A percentile compares a stretch with the other conserved stretches of the same genome.
These are phyloP conservation scores for Penicillium herquei DNA, from an alignment of 495 filamentous ascomycete genomes.

Conservation along the genomic window DNA sequence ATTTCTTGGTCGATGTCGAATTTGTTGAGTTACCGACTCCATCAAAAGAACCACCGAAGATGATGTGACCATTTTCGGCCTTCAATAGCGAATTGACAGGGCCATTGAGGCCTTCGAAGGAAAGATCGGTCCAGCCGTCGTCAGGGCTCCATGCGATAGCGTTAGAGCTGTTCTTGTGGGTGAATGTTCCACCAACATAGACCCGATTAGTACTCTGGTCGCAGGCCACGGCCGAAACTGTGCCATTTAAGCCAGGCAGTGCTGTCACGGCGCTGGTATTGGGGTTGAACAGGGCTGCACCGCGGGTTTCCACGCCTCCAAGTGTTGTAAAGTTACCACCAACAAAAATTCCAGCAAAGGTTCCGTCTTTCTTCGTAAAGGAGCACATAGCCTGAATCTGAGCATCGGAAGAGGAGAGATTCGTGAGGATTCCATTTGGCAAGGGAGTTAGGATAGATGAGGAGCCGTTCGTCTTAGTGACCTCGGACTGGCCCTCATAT, in stretches of 20 bases:
- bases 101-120: constrained; percentile 93
- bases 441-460: constrained; percentile 78
- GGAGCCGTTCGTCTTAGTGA: constrained; percentile 67
- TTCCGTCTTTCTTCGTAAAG: constrained; percentile 66
- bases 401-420: constrained; percentile 72
- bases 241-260: constrained; percentile 74
- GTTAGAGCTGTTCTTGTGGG: constrained; percentile 76
- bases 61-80: constrained; percentile 73
- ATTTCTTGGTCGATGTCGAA: constrained; percentile 44
- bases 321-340: constrained; percentile 97
- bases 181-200: constrained; percentile 88
- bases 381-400: constrained; percentile 84
- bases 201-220: constrained; percentile 80
- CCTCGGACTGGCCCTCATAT: constrained; percentile 75
- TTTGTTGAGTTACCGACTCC: constrained; percentile 77
- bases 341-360: constrained; percentile 70
- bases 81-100: constrained; percentile 85
- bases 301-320: constrained; percentile 68
- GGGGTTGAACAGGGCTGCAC: constrained; percentile 78
- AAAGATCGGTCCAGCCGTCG: constrained; percentile 75
- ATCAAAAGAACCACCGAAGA: constrained; percentile 91
- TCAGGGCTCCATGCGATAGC: constrained; percentile 76
- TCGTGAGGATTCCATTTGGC: constrained; percentile 81
- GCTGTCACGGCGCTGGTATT: constrained; percentile 63
- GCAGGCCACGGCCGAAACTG: constrained; percentile 77